Percentiles rank a stretch among this genome's conserved stretches.
Conservation (phyloP, 2,329 filamentous ascomycete species). For the Macrophomina tecta region DNA sequence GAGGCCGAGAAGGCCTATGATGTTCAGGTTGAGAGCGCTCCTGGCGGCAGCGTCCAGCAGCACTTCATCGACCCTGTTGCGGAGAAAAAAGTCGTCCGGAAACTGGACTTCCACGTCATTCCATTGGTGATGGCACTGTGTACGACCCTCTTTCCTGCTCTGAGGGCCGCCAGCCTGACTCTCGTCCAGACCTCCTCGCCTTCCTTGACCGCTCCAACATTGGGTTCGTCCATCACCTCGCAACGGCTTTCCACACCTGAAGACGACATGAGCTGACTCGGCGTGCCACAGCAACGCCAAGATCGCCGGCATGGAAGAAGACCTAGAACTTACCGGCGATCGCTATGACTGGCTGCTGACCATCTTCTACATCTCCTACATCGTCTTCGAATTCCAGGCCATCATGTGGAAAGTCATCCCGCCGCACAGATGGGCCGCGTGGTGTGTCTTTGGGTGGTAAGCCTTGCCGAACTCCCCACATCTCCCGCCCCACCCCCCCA, state of each 20-base stretch:
- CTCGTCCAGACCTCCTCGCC: conserved; percentile 37
- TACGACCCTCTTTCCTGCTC: not conserved
- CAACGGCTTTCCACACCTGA: not conserved
- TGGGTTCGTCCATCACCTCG: conserved; percentile 35
- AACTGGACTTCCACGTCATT: conserved; percentile 40
- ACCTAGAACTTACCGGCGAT: conserved; percentile 37
- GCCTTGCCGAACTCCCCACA: not conserved
- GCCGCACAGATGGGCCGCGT: conserved; percentile 44
- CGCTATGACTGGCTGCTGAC: conserved; percentile 45
- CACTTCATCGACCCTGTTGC: conserved; percentile 28
- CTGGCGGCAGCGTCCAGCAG: not conserved
- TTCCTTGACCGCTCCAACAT: conserved; percentile 48
- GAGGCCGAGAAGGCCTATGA: conserved; percentile 24
- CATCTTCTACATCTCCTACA: conserved; percentile 49
- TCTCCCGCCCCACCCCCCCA: not conserved
- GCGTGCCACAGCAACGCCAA: conserved; percentile 42
- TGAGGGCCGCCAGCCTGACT: not conserved
- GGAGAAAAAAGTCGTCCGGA: conserved; percentile 38
- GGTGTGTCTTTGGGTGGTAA: conserved; percentile 43
- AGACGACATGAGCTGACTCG: conserved; percentile 9
- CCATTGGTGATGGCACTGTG: conserved; percentile 42
- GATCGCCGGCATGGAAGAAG: conserved; percentile 48
- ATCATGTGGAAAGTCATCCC: conserved; percentile 47
- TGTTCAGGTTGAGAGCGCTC: conserved; percentile 11
- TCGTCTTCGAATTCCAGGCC: conserved; percentile 43